Evolutionary conservation across 352 stramenopile genomes (phyloP), one percentile per base, ranked within the genome.

Genomic region (Globisporangium parvum): DNA sequence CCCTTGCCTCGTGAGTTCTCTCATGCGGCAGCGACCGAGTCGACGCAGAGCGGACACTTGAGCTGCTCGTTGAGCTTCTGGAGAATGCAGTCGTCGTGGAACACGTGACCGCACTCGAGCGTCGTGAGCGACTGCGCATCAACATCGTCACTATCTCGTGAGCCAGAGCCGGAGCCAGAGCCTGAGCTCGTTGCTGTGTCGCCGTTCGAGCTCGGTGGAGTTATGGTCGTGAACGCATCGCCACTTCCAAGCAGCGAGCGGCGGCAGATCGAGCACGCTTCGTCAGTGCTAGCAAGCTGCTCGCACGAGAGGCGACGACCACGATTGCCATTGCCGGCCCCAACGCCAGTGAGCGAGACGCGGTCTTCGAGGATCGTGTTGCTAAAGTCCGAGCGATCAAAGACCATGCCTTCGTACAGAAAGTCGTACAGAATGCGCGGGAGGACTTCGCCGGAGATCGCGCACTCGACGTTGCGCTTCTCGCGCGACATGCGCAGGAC

Each of bases 81-180:
- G 9, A 94, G 63, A 52, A 94, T 94, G 62, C 84, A 94, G 55
- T 94, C 84, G 51, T 94, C 84, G 59, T 94, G 84, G 69, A 91
- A 94, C 47, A 80, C 81, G 62, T 94, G 84, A 17, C 84, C 80
- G 50, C 84, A 94, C 46, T 84, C 62, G 2, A 94, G 71, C 40
- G 81, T 91, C 24, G 84, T 91, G 24, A 93, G 62, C 37, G 77
- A 79, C 14, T 75, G 66, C 51, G 65, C 68, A 24, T 69, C 56
- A 28, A 54, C 52, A 28, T 77, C 72, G 23, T 72, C 66, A 26
- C 51, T 63, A 41, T 56, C 39, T n/a, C n/a, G n/a, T n/a, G n/a
- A n/a, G n/a, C n/a, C n/a, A n/a, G n/a, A n/a, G n/a, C n/a, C n/a
- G n/a, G n/a, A n/a, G n/a, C n/a, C n/a, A n/a, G n/a, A n/a, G 11